Evolutionary conservation across 179 eudicot species (phyloP).

Genomic region (Silene coronaria): DNA sequence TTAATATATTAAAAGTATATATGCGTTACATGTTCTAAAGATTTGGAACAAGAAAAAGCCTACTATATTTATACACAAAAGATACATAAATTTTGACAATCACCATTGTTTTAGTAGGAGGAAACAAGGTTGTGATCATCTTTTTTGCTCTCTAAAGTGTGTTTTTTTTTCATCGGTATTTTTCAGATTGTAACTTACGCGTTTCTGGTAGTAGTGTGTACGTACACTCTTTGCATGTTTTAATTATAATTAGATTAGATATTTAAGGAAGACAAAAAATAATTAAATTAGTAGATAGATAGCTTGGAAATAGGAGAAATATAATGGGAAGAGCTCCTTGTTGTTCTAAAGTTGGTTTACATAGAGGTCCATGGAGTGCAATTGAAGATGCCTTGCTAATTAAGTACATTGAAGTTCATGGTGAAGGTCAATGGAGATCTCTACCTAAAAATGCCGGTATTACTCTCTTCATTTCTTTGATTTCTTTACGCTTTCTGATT

Average conservation of each 20-base stretch:
- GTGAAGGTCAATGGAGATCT: conserved; percentile 77
- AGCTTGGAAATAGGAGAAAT: background rate
- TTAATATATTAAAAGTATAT: no score
- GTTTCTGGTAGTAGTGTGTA: no score
- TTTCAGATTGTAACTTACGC: no score
- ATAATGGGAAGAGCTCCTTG: conserved; percentile 72
- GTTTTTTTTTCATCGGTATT: no score
- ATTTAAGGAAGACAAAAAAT: background rate
- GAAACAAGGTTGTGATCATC: conserved; percentile 29
- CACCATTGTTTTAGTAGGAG: conserved; percentile 10
- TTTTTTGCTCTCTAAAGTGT: conserved; percentile 3
- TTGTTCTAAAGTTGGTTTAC: conserved; percentile 58
- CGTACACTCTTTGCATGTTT: background rate
- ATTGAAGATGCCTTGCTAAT: conserved; percentile 51
- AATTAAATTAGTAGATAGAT: background rate
- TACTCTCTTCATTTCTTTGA: background rate
- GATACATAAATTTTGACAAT: background rate
- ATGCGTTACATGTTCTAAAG: background rate
- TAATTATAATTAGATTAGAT: background rate
- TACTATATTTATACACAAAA: background rate
- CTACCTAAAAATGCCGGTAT: conserved; percentile 61
- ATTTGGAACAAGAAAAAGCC: background rate
- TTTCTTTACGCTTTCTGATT: no score
- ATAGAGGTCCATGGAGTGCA: conserved; percentile 65
- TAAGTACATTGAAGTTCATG: conserved; percentile 47